Evolutionary conservation across 2,329 filamentous ascomycete genomes (phyloP).

Genomic region (Penicillium sp.): DNA sequence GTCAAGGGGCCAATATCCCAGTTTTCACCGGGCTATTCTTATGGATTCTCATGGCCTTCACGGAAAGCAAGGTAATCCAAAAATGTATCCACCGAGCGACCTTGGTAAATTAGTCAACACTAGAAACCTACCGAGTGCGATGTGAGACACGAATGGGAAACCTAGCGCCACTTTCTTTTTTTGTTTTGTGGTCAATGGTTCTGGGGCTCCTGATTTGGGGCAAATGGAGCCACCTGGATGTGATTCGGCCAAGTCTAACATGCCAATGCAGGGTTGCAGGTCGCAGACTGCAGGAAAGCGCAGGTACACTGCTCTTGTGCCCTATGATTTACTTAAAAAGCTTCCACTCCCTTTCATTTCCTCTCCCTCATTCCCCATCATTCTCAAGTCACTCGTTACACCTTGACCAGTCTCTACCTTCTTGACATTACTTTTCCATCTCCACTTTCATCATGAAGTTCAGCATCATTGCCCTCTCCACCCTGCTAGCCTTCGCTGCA

Average conservation of each 20-base stretch:
- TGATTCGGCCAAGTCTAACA: neutral
- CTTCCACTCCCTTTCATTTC: constrained; percentile 3
- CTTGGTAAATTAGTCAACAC: neutral
- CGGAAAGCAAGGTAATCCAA: neutral
- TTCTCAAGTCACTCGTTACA: constrained; percentile 8
- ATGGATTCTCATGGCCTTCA: neutral
- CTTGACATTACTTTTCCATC: constrained; percentile 5
- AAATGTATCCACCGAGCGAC: neutral
- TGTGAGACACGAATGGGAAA: constrained; percentile 19
- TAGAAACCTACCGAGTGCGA: constrained; percentile 1
- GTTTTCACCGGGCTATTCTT: neutral
- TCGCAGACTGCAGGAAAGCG: neutral
- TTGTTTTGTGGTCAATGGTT: too few species aligned
- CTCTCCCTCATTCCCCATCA: constrained; percentile 6
- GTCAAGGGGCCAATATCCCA: neutral
- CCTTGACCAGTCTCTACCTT: constrained; percentile 1
- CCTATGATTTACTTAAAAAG: neutral
- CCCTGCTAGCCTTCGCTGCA: constrained; percentile 46
- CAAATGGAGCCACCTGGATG: neutral
- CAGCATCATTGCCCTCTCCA: constrained; percentile 44
- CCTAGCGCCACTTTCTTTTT: neutral
- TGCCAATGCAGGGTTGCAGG: neutral
- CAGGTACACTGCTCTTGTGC: neutral
- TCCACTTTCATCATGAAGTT: constrained; percentile 37
- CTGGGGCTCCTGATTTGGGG: neutral